These are phyloP conservation scores for Neurospora africana DNA, from an alignment of 495 filamentous ascomycete genomes.

Conservation along the genomic window DNA sequence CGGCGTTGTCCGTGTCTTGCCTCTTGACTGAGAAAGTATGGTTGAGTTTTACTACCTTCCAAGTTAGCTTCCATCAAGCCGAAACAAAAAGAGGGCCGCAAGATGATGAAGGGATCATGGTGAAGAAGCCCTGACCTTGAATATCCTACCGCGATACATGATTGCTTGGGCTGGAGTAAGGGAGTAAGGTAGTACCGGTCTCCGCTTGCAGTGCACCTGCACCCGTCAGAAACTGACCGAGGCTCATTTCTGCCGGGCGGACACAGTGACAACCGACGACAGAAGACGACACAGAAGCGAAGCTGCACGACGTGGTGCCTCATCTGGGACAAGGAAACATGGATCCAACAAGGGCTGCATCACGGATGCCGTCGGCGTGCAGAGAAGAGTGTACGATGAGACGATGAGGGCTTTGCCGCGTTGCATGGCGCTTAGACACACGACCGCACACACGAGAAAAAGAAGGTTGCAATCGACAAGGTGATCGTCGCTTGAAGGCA, in stretches of 20 bases:
- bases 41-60: not conserved
- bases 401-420: not conserved
- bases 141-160: not conserved
- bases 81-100: not conserved
- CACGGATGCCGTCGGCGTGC: not conserved
- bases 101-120: not conserved
- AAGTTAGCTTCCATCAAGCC: not conserved
- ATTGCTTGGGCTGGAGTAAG: not conserved
- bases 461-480: not conserved
- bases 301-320: constrained; percentile 21
- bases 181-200: not conserved
- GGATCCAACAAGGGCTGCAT: constrained; percentile 3
- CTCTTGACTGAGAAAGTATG: not conserved
- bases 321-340: constrained; percentile 21
- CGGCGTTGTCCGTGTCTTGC: not conserved
- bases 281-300: constrained; percentile 14
- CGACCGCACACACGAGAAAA: not conserved
- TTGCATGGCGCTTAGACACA: not conserved
- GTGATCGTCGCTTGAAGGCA: not conserved
- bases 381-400: not conserved
- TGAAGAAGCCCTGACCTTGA: not conserved
- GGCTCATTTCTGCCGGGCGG: not conserved
- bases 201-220: not conserved
- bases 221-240: not conserved
- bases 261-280: not conserved